Conservation (phyloP, 2,329 filamentous ascomycete species). For the Aspergillus versicolor region DNA sequence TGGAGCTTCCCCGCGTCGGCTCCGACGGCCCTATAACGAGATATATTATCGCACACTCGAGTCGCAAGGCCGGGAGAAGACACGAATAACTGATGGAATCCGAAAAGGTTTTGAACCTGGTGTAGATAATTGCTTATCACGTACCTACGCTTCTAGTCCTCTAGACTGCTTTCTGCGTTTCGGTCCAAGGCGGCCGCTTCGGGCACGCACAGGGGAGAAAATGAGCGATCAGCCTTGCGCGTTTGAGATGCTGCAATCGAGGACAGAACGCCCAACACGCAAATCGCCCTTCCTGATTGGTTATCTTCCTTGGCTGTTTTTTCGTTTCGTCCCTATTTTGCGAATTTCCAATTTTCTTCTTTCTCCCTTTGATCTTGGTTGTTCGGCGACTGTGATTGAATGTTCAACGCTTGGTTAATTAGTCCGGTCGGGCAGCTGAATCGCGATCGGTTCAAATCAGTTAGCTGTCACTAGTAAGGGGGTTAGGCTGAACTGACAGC, state of each 20-base stretch:
- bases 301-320: constrained; percentile 11
- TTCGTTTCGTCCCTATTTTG: constrained; percentile 9
- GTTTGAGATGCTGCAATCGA: constrained; percentile 25
- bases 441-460: constrained; percentile 15
- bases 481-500: constrained; percentile 13
- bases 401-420: constrained; percentile 7
- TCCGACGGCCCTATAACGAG: constrained; percentile 47
- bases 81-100: constrained; percentile 33
- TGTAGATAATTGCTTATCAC: constrained; percentile 66
- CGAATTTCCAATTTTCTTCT: constrained; percentile 3
- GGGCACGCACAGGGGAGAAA: constrained; percentile 18
- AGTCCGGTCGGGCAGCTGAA: constrained; percentile 21
- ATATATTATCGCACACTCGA: constrained; percentile 2
- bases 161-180: constrained; percentile 22
- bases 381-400: constrained; percentile 13
- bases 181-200: constrained; percentile 25
- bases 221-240: constrained; percentile 13
- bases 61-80: constrained; percentile 31
- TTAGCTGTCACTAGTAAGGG: constrained; percentile 21
- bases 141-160: constrained; percentile 46
- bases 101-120: constrained; percentile 55
- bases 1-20: constrained; percentile 25
- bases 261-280: constrained; percentile 21
- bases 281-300: constrained; percentile 18
- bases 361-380: constrained; percentile 6